Percentiles rank a stretch among this genome's conserved stretches.
phyloP scores from a whole-genome alignment of 768 basidiomycete species.

The Leccinum olivaceopallidum region DNA sequence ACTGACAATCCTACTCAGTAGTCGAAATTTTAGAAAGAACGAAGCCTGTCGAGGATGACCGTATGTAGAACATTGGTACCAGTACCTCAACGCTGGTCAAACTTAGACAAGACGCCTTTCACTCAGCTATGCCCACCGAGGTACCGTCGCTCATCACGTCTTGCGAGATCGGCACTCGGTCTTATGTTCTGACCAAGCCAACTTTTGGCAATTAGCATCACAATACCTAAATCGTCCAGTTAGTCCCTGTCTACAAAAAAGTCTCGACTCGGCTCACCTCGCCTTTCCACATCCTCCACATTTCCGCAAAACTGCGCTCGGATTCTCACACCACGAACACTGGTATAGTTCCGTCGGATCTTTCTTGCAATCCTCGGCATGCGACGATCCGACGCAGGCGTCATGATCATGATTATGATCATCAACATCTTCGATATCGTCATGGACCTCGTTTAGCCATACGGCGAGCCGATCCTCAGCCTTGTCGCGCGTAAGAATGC shows the following conservation, averaged over 20 bases:
- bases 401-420: neutral
- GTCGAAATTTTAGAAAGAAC: no score
- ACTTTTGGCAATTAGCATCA: constrained; percentile 18
- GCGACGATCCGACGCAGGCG: neutral
- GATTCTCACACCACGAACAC: constrained; percentile 65
- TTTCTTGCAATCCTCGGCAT: constrained; percentile 8
- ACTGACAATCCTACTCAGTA: neutral
- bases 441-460: constrained; percentile 50
- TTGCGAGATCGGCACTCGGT: constrained; percentile 2
- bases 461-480: constrained; percentile 54
- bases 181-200: constrained; percentile 19
- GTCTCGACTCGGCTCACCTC: constrained; percentile 28
- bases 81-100: neutral
- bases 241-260: neutral
- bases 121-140: neutral
- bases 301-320: constrained; percentile 56
- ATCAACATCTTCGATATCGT: constrained; percentile 25
- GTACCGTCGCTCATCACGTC: neutral
- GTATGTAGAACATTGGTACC: neutral
- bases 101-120: neutral
- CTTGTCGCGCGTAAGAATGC: constrained; percentile 35
- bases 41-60: neutral
- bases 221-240: constrained; percentile 11
- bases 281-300: constrained; percentile 46
- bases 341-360: constrained; percentile 49